These are phyloP conservation scores for Penicillium sp. DNA, from an alignment of 2,329 filamentous ascomycete species.

Conservation along the genomic window DNA sequence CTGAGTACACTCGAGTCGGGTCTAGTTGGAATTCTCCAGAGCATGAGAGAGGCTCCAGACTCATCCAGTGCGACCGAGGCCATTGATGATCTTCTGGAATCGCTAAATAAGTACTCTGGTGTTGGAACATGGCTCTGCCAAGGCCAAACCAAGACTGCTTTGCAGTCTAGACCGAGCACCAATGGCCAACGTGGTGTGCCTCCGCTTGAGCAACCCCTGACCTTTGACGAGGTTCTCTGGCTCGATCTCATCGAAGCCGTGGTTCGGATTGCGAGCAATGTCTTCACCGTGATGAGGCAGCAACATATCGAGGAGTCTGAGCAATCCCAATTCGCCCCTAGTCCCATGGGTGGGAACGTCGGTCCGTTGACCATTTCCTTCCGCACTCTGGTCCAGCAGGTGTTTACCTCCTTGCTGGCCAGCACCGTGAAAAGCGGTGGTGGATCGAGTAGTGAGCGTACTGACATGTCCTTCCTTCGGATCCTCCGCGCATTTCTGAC, in stretches of 20 bases:
- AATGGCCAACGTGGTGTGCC: slow-evolving; percentile 41
- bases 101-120: slow-evolving; percentile 83
- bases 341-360: slow-evolving; percentile 21
- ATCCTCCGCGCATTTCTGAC: slow-evolving; percentile 87
- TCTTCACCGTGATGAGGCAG: slow-evolving; percentile 58
- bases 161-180: slow-evolving; percentile 30
- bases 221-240: slow-evolving; percentile 65
- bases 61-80: slow-evolving; percentile 62
- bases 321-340: slow-evolving; percentile 8
- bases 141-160: slow-evolving; percentile 69
- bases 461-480: slow-evolving; percentile 77
- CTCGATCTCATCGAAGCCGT: slow-evolving; percentile 64
- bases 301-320: slow-evolving; percentile 28
- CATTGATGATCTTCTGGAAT: slow-evolving; percentile 71
- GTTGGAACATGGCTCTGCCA: slow-evolving; percentile 97
- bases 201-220: slow-evolving; percentile 57
- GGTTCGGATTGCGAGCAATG: slow-evolving; percentile 63
- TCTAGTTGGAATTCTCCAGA: slow-evolving; percentile 70
- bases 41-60: slow-evolving; percentile 58
- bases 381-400: slow-evolving; percentile 80
- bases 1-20: slow-evolving; percentile 77
- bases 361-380: slow-evolving; percentile 63
- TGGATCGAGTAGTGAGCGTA: slow-evolving; percentile 32
- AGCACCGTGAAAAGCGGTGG: slow-evolving; percentile 61
- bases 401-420: slow-evolving; percentile 82